These are phyloP conservation scores for Urochloa ruziziensis DNA, from an alignment of 176 grass and related monocot species.

Conservation along the genomic window DNA sequence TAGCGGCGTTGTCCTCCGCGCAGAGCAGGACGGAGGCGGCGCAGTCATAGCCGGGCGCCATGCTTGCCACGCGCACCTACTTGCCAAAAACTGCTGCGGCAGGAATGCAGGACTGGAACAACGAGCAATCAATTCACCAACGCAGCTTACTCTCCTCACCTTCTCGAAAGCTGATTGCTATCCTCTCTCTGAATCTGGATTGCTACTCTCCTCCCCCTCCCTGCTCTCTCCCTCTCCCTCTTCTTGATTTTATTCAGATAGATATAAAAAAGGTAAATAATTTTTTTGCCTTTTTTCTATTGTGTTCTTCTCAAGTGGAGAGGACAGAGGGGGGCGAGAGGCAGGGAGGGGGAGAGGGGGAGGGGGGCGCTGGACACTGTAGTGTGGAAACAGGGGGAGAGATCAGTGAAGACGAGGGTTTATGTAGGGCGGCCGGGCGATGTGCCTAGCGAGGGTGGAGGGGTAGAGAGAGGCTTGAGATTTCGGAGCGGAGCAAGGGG, in stretches of 20 bases:
- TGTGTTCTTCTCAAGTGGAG: constrained; percentile 42
- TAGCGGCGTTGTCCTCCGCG: constrained; percentile 76
- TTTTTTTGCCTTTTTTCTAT: constrained; percentile 20
- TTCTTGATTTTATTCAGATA: constrained; percentile 49
- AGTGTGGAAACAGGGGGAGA: constrained; percentile 31
- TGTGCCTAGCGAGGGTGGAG: not conserved
- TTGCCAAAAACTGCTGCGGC: constrained; percentile 19
- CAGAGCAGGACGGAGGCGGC: constrained; percentile 80
- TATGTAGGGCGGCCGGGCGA: constrained; percentile 52
- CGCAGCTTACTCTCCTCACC: not conserved
- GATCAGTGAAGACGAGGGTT: constrained; percentile 40
- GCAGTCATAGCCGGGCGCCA: constrained; percentile 72
- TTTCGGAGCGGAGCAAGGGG: not conserved
- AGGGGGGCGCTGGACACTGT: constrained; percentile 22
- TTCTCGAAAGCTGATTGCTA: constrained; percentile 19
- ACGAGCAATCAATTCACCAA: constrained; percentile 30
- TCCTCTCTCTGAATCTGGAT: constrained; percentile 14
- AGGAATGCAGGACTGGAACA: constrained; percentile 11
- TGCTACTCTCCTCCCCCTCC: constrained; percentile 48
- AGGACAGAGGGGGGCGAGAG: constrained; percentile 15
- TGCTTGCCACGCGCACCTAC: constrained; percentile 21
- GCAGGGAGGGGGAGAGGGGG: constrained; percentile 9
- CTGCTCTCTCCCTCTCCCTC: constrained; percentile 25
- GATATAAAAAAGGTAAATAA: constrained; percentile 27
- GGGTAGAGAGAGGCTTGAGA: not conserved